These are phyloP conservation scores for Rhododendron henanense DNA, from an alignment of 148 eudicot genomes.

Conservation along the genomic window DNA sequence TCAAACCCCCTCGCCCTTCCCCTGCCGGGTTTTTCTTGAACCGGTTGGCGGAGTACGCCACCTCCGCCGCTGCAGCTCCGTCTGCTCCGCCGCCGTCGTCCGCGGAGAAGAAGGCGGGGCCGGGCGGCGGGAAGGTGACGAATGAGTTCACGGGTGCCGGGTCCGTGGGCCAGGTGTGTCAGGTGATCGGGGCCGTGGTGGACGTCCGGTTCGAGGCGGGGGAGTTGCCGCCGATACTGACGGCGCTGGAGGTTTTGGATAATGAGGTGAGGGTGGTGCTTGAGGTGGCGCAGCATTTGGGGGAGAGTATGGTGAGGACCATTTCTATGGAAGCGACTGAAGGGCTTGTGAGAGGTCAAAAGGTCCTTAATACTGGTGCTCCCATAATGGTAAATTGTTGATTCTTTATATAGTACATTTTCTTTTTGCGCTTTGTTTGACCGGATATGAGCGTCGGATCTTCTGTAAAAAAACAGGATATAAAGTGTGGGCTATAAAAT, in stretches of 20 bases:
- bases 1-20: slow-evolving; percentile 21
- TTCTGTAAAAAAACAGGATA: not conserved
- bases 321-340: slow-evolving; percentile 86
- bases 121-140: slow-evolving; percentile 41
- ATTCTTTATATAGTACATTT: not conserved
- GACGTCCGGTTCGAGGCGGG: slow-evolving; percentile 59
- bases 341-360: slow-evolving; percentile 66
- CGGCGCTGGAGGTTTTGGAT: slow-evolving; percentile 65
- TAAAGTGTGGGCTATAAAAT: not conserved
- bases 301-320: slow-evolving; percentile 67
- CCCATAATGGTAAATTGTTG: slow-evolving; percentile 48
- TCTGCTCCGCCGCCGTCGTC: not conserved
- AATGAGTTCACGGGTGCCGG: slow-evolving; percentile 65
- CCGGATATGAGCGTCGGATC: not conserved
- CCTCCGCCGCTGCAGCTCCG: slow-evolving; percentile 25
- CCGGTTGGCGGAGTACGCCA: slow-evolving; percentile 32
- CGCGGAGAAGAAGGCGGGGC: not conserved
- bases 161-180: slow-evolving; percentile 55
- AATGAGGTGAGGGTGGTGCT: slow-evolving; percentile 50
- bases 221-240: slow-evolving; percentile 62
- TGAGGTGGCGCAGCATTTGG: slow-evolving; percentile 80
- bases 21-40: slow-evolving; percentile 29
- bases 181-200: slow-evolving; percentile 74
- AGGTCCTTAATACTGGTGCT: slow-evolving; percentile 70
- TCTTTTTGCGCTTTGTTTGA: not conserved